Percentiles rank a stretch among this genome's conserved stretches.
These are phyloP conservation scores for Hevea brasiliensis DNA, from an alignment of 345 rosid species.

Conservation along the genomic window DNA sequence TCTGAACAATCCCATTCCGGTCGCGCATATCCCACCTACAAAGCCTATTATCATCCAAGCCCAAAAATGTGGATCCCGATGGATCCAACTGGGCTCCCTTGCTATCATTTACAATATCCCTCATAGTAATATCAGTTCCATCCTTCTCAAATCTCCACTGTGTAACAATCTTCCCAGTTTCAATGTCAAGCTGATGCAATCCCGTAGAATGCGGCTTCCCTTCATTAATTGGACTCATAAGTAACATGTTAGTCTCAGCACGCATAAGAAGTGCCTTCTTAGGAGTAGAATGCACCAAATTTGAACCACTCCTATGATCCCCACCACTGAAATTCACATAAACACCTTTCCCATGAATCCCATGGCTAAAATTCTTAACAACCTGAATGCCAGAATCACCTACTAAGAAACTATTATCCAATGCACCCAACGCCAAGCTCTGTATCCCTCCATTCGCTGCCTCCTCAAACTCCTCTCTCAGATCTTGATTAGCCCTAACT, in stretches of 20 bases:
- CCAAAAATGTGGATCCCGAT: constrained; percentile 88
- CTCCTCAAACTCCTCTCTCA: constrained; percentile 93
- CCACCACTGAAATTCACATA: constrained; percentile 71
- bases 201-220: constrained; percentile 68
- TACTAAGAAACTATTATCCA: constrained; percentile 94
- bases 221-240: constrained; percentile 81
- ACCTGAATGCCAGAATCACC: constrained; percentile 92
- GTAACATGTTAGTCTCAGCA: constrained; percentile 94
- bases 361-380: constrained; percentile 84
- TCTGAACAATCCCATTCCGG: constrained; percentile 81
- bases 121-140: constrained; percentile 92
- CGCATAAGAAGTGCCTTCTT: constrained; percentile 92
- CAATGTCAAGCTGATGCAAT: constrained; percentile 95
- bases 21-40: constrained; percentile 99
- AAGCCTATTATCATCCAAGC: constrained; percentile 90
- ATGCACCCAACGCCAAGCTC: constrained; percentile 94
- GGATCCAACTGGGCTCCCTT: constrained; percentile 97
- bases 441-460: constrained; percentile 84
- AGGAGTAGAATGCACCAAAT: constrained; percentile 57
- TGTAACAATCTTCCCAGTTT: constrained; percentile 84
- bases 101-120: constrained; percentile 86
- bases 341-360: constrained; percentile 93
- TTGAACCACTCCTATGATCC: constrained; percentile 32
- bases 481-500: constrained; percentile 55
- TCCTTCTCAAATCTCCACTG: constrained; percentile 97